Percentiles rank a stretch among this genome's conserved stretches.
phyloP scores from a whole-genome alignment of 2,329 filamentous ascomycete genomes.

The Rugonectria rugulosa region DNA sequence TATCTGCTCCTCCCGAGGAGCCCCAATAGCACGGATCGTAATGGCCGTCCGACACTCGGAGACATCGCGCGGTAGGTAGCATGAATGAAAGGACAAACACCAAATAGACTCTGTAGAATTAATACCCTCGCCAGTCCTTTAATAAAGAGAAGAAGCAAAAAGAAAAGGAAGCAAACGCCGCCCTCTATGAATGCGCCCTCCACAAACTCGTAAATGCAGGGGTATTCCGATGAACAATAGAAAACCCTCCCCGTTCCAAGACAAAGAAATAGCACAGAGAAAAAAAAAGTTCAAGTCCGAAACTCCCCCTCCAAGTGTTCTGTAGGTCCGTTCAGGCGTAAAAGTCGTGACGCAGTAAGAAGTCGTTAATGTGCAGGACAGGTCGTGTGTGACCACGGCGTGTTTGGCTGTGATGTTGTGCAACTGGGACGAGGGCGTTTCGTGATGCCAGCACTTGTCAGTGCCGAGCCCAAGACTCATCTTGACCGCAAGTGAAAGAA shows the following conservation, averaged over 20 bases:
- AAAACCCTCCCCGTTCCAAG: neutral
- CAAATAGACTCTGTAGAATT: no score
- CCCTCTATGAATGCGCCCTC: neutral
- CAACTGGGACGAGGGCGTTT: neutral
- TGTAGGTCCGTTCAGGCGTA: constrained; percentile 5
- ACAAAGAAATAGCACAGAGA: neutral
- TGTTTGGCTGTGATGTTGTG: neutral
- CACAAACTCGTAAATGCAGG: neutral
- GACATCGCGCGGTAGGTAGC: no score
- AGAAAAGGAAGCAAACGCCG: neutral
- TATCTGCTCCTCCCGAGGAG: neutral
- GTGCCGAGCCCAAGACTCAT: neutral
- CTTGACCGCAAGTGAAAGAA: neutral
- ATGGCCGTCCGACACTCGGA: neutral
- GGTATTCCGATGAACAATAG: neutral
- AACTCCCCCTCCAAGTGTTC: neutral
- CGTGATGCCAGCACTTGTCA: neutral
- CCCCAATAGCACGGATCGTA: neutral
- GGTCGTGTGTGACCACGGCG: neutral
- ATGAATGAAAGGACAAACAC: no score
- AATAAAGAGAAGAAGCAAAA: neutral
- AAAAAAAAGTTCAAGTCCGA: neutral
- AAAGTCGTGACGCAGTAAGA: constrained; percentile 1
- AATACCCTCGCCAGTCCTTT: no score
- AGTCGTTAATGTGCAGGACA: no score